These are phyloP conservation scores for Mariannaea elegans DNA, from an alignment of 2,329 filamentous ascomycete genomes.

Conservation along the genomic window DNA sequence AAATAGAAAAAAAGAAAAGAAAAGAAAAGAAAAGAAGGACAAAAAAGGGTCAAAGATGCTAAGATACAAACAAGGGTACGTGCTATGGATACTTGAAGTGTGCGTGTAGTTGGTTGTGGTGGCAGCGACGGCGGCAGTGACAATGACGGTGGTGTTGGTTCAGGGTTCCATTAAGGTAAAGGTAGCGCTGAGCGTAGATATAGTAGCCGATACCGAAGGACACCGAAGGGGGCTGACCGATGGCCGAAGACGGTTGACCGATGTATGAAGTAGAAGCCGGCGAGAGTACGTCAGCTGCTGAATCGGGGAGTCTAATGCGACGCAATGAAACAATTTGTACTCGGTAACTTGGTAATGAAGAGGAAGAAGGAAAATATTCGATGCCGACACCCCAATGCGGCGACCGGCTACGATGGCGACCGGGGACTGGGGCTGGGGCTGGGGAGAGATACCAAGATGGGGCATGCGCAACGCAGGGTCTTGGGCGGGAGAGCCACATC, in stretches of 20 bases:
- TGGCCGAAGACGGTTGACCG: not conserved
- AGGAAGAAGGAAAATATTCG: not conserved
- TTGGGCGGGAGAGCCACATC: no score
- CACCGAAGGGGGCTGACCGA: not conserved
- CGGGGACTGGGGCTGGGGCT: not conserved
- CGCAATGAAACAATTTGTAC: no score
- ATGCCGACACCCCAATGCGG: conserved; percentile 12
- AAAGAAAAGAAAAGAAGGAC: conserved; percentile 12
- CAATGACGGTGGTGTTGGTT: not conserved
- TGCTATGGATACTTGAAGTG: no score
- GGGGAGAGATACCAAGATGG: not conserved
- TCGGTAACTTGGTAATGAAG: no score
- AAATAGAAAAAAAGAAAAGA: conserved; percentile 8
- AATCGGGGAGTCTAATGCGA: not conserved
- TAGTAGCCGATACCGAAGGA: no score
- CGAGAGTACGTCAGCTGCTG: no score
- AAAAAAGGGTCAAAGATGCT: conserved; percentile 23
- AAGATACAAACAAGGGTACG: conserved; percentile 22
- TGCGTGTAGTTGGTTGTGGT: not conserved
- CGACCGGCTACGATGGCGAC: not conserved
- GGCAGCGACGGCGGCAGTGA: not conserved
- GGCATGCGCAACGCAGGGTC: no score
- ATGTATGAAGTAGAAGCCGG: not conserved
- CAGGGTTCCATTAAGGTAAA: not conserved
- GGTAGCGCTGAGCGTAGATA: no score